Evolutionary conservation across 345 rosid species (phyloP).

Genomic region (Iberis pinnata): DNA sequence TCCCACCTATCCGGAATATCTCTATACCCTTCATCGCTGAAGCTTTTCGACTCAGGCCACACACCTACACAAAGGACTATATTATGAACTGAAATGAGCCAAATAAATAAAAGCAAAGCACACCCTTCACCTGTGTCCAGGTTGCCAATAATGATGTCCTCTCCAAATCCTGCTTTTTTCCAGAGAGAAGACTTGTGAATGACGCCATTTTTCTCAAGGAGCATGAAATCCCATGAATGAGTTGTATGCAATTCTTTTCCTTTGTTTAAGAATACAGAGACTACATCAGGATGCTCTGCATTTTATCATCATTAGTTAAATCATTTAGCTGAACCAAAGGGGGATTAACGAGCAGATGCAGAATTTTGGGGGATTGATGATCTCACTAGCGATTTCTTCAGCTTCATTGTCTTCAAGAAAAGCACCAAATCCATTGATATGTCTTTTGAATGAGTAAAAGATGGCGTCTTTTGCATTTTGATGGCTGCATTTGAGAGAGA

Average conservation of each 20-base stretch:
- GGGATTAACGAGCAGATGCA: not conserved
- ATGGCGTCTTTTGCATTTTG: slow-evolving; percentile 49
- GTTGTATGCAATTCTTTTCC: slow-evolving; percentile 51
- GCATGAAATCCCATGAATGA: slow-evolving; percentile 58
- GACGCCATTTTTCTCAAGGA: slow-evolving; percentile 36
- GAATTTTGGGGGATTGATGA: not conserved
- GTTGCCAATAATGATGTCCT: slow-evolving; percentile 49
- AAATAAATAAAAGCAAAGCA: too few species aligned
- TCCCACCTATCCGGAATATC: slow-evolving; percentile 47
- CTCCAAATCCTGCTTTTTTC: slow-evolving; percentile 44
- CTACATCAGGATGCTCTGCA: slow-evolving; percentile 52
- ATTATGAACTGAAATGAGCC: too few species aligned
- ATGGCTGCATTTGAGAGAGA: slow-evolving; percentile 28
- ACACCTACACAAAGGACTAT: too few species aligned
- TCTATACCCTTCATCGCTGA: slow-evolving; percentile 49
- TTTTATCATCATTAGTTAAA: not conserved
- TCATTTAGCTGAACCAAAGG: not conserved
- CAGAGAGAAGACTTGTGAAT: slow-evolving; percentile 38
- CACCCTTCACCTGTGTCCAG: slow-evolving; percentile 44
- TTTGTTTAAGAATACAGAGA: slow-evolving; percentile 51
- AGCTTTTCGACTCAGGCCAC: slow-evolving; percentile 64
- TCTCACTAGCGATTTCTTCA: slow-evolving; percentile 45
- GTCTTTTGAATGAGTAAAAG: slow-evolving; percentile 46
- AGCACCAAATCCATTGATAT: slow-evolving; percentile 68
- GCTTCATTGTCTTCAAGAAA: slow-evolving; percentile 51